A percentile compares a stretch with the other conserved stretches of the same genome.
Evolutionary conservation across 129 eudicot genomes (phyloP).

Genomic region (Helichrysum umbraculigerum): DNA sequence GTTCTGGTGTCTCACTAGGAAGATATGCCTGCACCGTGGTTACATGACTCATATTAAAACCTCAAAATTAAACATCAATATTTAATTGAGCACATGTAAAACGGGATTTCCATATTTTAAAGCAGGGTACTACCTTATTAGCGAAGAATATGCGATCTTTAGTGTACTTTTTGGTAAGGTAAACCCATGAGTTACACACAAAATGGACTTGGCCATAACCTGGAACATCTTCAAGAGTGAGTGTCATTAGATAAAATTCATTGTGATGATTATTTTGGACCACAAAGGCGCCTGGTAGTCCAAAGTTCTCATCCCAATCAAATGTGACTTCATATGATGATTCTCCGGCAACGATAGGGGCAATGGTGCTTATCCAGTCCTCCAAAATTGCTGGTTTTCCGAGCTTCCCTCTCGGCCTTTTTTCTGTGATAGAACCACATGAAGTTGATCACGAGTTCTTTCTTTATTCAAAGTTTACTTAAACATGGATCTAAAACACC

Average conservation of each 20-base stretch:
- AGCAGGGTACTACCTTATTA: constrained; percentile 38
- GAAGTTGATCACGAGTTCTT: background rate
- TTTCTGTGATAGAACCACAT: constrained; percentile 25
- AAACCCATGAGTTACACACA: constrained; percentile 73
- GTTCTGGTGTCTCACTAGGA: constrained; percentile 38
- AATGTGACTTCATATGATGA: constrained; percentile 42
- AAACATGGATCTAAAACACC: too few species aligned
- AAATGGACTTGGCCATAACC: constrained; percentile 54
- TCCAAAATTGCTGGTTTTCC: constrained; percentile 59
- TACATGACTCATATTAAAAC: background rate
- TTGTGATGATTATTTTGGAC: constrained; percentile 49
- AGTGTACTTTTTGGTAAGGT: constrained; percentile 42
- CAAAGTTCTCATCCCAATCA: constrained; percentile 54
- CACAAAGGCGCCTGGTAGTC: constrained; percentile 65
- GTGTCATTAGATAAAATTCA: constrained; percentile 64
- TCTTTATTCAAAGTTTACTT: too few species aligned
- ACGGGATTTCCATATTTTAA: background rate
- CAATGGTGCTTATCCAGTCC: constrained; percentile 44
- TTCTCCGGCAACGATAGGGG: constrained; percentile 38
- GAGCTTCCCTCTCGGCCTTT: constrained; percentile 41
- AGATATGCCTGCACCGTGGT: constrained; percentile 30
- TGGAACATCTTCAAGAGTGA: constrained; percentile 64
- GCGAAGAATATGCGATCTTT: constrained; percentile 57
- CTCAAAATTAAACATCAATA: background rate
- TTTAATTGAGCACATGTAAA: background rate